Base-by-base conservation (phyloP, 176 grass and related monocot genomes). In the Avena insularis region DNA sequence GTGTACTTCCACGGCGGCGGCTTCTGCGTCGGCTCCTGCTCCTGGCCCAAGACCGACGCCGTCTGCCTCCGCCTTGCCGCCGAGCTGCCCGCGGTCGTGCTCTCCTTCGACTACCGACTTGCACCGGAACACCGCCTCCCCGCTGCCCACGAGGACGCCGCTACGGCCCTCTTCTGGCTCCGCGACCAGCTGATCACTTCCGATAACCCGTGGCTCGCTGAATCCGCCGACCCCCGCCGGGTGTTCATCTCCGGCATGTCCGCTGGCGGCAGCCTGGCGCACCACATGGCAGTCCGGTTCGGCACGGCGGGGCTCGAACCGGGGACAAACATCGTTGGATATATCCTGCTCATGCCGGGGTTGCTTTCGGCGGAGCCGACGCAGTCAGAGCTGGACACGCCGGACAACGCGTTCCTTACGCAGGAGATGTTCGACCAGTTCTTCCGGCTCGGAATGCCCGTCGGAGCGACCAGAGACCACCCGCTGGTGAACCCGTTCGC, bases 121-220 rank as follows among this genome's bases (percentile, higher is more conserved):
- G 86, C 84, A 12, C 89, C 89, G 0, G 89, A 94, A 76, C 89
- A 94, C 83, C 92, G 84, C 58, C 86, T 94, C 13, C 92, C 86
- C 31, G 89, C 89, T 10, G 83, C 92, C 8, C 79, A 66, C 25
- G 47, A 68, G 62, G 43, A 82, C 43, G 25, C 23, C 15, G 46
- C 21, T 40, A 10, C 8, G 17, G 38, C 63, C 46, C 23, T 83
- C 19, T 2, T 46, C n/a, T 83, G 50, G 66, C 19, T 83, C 50
- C 13, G 31, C 12, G 66, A 13, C 31, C 51, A 19, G 23, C 8
- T 21, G 15, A 8, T 9, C 36, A 3, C 19, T 58, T n/a, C 9
- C 75, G 12, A 19, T 35, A 8, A 25, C 70, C 38, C 10, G 23
- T 81, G 79, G 79, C 59, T 81, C 21, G 60, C 76, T 9, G 31